These are phyloP conservation scores for Paramecium biaurelia DNA, from an alignment of 73 alveolate genomes.

Conservation along the genomic window DNA sequence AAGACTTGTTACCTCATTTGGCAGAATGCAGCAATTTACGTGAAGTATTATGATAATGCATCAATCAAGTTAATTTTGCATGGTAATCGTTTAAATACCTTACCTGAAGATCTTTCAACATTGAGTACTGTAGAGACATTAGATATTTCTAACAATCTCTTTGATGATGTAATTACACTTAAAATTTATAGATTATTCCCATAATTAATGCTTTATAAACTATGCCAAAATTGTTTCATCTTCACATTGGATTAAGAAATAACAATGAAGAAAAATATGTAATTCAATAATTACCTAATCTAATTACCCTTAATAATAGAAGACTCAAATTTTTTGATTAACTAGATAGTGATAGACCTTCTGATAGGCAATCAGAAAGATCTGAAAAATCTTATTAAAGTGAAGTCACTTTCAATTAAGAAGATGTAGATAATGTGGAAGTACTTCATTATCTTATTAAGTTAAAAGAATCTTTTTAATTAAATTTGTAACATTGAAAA, in stretches of 20 bases:
- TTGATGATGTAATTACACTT: constrained; percentile 32
- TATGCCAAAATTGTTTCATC: constrained; percentile 50
- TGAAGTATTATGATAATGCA: constrained; percentile 33
- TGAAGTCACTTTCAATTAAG: constrained; percentile 29
- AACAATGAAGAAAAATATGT: constrained; percentile 39
- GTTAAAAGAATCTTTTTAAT: not conserved
- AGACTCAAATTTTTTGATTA: constrained; percentile 24
- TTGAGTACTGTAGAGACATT: constrained; percentile 50
- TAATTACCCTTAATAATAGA: constrained; percentile 1
- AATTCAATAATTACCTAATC: constrained; percentile 39
- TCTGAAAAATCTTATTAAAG: not conserved
- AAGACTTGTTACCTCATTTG: constrained; percentile 50
- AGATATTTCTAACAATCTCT: constrained; percentile 60
- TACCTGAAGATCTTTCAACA: constrained; percentile 59
- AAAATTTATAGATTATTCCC: not conserved
- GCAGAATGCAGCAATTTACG: constrained; percentile 48
- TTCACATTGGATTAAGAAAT: not conserved
- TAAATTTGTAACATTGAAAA: not conserved
- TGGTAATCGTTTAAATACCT: constrained; percentile 64
- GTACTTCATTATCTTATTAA: constrained; percentile 6
- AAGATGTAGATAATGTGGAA: constrained; percentile 61
- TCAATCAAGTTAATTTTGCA: constrained; percentile 27
- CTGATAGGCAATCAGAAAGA: constrained; percentile 34
- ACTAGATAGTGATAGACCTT: constrained; percentile 9
- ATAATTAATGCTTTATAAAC: constrained; percentile 50